These are phyloP conservation scores for Schwanniomyces polymorphus DNA, from an alignment of 805 yeast species.

Conservation along the genomic window DNA sequence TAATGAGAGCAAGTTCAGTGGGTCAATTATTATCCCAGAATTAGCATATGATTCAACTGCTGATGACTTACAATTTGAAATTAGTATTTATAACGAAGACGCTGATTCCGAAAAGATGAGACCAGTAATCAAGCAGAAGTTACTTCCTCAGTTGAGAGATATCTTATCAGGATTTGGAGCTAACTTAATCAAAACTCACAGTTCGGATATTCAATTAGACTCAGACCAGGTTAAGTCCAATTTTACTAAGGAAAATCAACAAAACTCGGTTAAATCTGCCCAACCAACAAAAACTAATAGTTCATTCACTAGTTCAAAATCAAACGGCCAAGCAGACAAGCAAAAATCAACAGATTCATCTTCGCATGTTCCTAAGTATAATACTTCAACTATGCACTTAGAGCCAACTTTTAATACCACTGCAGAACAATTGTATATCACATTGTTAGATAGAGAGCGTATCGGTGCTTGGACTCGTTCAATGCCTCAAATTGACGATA, in stretches of 20 bases:
- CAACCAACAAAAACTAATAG: slow-evolving; percentile 7
- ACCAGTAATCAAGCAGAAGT: slow-evolving; percentile 42
- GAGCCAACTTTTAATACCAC: slow-evolving; percentile 83
- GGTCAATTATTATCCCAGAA: slow-evolving; percentile 85
- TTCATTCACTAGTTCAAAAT: slow-evolving; percentile 5
- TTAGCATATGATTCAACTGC: slow-evolving; percentile 87
- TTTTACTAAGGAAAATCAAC: slow-evolving; percentile 52
- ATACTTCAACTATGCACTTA: slow-evolving; percentile 76
- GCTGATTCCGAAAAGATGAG: slow-evolving; percentile 52
- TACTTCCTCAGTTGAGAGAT: slow-evolving; percentile 71
- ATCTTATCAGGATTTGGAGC: slow-evolving; percentile 66
- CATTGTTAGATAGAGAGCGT: slow-evolving; percentile 73
- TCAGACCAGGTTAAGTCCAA: slow-evolving; percentile 37
- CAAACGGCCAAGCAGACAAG: slow-evolving; percentile 6
- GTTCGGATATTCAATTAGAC: slow-evolving; percentile 84
- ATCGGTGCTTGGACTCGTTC: slow-evolving; percentile 93
- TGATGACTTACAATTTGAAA: slow-evolving; percentile 83
- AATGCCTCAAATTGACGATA: slow-evolving; percentile 52
- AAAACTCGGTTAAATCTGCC: slow-evolving; percentile 21
- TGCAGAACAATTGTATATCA: slow-evolving; percentile 79
- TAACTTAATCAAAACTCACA: slow-evolving; percentile 73
- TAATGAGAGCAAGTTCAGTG: slow-evolving; percentile 45
- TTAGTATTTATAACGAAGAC: slow-evolving; percentile 60
- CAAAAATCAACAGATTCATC: slow-evolving; percentile 10
- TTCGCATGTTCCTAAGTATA: slow-evolving; percentile 57